Percentiles rank a stretch among this genome's conserved stretches.
These are phyloP conservation scores for Entomortierella parvispora DNA, from an alignment of 192 early-diverging fungal species.

Conservation along the genomic window DNA sequence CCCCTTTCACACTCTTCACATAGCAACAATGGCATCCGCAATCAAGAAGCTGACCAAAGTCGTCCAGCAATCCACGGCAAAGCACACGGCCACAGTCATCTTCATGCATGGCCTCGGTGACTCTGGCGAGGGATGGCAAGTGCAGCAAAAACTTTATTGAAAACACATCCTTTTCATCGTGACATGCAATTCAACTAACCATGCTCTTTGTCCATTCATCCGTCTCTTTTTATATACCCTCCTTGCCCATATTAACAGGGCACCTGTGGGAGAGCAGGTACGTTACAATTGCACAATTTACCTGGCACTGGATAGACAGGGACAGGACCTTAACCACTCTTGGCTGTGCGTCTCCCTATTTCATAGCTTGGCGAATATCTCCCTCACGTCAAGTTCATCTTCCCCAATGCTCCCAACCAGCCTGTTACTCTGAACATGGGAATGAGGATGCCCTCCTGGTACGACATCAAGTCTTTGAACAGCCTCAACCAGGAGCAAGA, in stretches of 20 bases:
- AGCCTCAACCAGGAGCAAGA: conserved; percentile 70
- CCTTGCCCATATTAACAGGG: conserved; percentile 3
- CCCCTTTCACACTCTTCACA: too few relatives aligned
- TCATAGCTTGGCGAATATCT: conserved; percentile 64
- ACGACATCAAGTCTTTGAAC: conserved; percentile 76
- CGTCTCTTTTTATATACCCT: neutral
- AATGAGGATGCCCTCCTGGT: conserved; percentile 91
- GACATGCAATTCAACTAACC: neutral
- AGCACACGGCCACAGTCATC: conserved; percentile 84
- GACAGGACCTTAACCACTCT: too few relatives aligned
- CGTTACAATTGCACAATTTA: neutral
- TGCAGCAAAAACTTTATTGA: neutral
- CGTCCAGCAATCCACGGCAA: conserved; percentile 56
- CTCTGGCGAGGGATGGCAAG: conserved; percentile 66
- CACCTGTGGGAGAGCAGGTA: conserved; percentile 38
- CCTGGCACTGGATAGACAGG: too few relatives aligned
- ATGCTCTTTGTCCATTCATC: neutral
- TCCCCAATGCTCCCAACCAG: conserved; percentile 83
- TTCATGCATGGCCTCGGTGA: conserved; percentile 87
- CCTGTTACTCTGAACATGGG: conserved; percentile 85
- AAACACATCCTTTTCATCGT: neutral
- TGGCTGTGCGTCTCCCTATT: neutral
- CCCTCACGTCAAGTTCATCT: conserved; percentile 90
- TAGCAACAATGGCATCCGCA: conserved; percentile 19
- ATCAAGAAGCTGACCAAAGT: conserved; percentile 47